Base-by-base conservation (phyloP, 805 yeast species). In the Candida chilensis region DNA sequence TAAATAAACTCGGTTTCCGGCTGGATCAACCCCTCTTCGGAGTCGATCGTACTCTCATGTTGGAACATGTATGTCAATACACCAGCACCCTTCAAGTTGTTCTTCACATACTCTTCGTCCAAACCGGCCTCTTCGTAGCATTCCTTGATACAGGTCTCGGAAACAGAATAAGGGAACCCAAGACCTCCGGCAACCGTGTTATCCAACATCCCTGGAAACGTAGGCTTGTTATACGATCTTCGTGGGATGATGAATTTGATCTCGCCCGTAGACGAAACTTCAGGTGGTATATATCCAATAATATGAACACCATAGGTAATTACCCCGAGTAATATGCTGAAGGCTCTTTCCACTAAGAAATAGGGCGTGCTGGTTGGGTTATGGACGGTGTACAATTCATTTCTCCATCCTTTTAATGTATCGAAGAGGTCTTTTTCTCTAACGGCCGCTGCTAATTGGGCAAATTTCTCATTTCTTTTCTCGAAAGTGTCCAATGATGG, bases 121-220 rank as follows among this genome's bases (percentile, higher is more conserved):
- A 90, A 52, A 0, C 94, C 94, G 0, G 95, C 97, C 45, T 92
- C 98, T 45, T 92, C 98, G 36, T 62, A 64, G 44, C 94, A 75
- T 50, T 92, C 98, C 48, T 92, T 92, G 13, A 83, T 40, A 3
- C 78, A 74, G 0, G 96, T 90, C 27, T 85, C 95, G 45, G 62
- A 56, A 3, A 76, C 58, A 0, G 87, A 85, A 39, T 72, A 62
- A 0, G 95, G 95, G 49, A 78, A 66, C 0, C 94, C 96, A 4
- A 92, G 45, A 0, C 98, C 98, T 1, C 98, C 98, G 0, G 95
- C 98, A 5, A 92, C 83, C 1, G 94, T 86, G 50, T 88, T 90
- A 50, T 92, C 98, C 22, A 88, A 66, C 82, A 74, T 80, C 0
- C 83, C 81, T 0, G 98, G 97, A 57, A 74, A 90, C 0, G 98